Conservation (phyloP, 225 moss, liverwort and hornwort species). For the Lunularia cruciata region DNA sequence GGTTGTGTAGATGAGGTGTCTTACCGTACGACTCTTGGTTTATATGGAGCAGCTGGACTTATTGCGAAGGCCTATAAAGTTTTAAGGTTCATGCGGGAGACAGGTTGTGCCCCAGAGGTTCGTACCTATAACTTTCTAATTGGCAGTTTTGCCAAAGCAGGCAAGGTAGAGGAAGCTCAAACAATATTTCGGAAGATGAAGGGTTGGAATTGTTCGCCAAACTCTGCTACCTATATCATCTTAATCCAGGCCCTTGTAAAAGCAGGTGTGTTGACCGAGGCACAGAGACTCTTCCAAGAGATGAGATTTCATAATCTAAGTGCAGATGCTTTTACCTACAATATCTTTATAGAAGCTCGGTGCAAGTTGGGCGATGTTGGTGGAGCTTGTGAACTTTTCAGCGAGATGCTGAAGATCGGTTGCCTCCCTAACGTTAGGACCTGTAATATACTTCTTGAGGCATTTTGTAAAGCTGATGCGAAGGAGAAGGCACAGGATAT, state of each 20-base stretch:
- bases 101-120: slow-evolving; percentile 16
- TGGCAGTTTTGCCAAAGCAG: slow-evolving; percentile 19
- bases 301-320: slow-evolving; percentile 17
- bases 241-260: slow-evolving; percentile 24
- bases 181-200: slow-evolving; percentile 29
- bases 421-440: slow-evolving; percentile 24
- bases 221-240: slow-evolving; percentile 27
- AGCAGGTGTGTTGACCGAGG: slow-evolving; percentile 20
- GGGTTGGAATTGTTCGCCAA: slow-evolving; percentile 13
- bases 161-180: slow-evolving; percentile 23
- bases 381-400: slow-evolving; percentile 24
- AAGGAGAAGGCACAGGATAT: slow-evolving; percentile 16
- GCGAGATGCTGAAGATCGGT: slow-evolving; percentile 24
- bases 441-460: slow-evolving; percentile 30
- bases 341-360: slow-evolving; percentile 13
- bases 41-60: slow-evolving; percentile 19
- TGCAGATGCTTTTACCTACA: slow-evolving; percentile 21
- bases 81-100: slow-evolving; percentile 19
- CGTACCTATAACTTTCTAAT: slow-evolving; percentile 27
- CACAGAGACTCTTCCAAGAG: slow-evolving; percentile 21
- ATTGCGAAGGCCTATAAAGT: slow-evolving; percentile 18
- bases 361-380: slow-evolving; percentile 27
- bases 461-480: slow-evolving; percentile 15
- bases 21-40: slow-evolving; percentile 17
- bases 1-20: slow-evolving; percentile 34